Base-by-base conservation (phyloP, 148 eudicot species). In the Vaccinium corymbosum region DNA sequence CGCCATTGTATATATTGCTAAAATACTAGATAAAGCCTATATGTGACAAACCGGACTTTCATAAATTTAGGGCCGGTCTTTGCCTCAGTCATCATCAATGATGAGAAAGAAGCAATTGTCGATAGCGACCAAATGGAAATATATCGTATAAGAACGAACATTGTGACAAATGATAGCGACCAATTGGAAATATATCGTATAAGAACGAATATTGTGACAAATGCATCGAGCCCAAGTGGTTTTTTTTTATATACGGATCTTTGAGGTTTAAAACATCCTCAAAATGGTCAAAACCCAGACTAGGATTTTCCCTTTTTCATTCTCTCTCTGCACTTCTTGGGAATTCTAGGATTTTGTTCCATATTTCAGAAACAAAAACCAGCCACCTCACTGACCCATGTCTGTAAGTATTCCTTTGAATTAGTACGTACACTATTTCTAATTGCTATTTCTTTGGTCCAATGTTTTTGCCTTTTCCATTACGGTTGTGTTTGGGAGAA, bases 321-420 rank as follows among this genome's bases (percentile, higher is more conserved):
- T 56, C 73, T 14, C 32, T 70, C 25, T 32, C 15, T 19, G 62
- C 15, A 35, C 78, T 4, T 80, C 78, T 59, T 35, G 71, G 46
- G 68, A 56, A 17, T 80, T 72, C 72, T 38, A 22, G 22, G 57
- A 42, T 22, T 80, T 42, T 51, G 32, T 66, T 75, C 53, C 51
- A 35, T 46, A 32, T 20, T 42, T 22, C 72, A 80, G 57, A 73
- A 59, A 55, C 72, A 42, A 80, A 73, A 10, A 49, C 1, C 83
- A 79, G 4, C 1, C 17, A 27, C 19, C 17, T 1, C 73, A 29
- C 29, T 68, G 38, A n/a, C 10, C 73, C 78, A 86, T 86, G 85
- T 85, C 88, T 73, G 88, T 86, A 75, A 86, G 88, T 86, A 49
- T 74, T 73, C 80, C 73, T 73, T 27, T 11, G 48, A 38, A 5